Conservation (phyloP, 768 basidiomycete species). For the Suillus variegatus region DNA sequence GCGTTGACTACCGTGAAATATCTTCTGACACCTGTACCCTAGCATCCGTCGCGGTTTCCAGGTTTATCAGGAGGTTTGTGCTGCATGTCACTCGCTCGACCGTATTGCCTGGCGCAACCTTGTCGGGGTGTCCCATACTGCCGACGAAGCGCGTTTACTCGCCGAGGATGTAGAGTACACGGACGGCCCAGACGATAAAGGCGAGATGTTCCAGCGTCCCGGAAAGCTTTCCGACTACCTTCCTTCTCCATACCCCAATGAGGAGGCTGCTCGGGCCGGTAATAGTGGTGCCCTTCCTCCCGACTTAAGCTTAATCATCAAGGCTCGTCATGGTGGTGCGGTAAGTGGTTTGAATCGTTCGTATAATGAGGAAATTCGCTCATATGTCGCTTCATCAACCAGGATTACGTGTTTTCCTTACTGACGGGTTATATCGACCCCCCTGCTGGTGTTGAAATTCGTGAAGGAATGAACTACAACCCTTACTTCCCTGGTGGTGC, state of each 20-base stretch:
- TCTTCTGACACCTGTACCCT: conserved; percentile 12
- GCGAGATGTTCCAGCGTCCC: conserved; percentile 98
- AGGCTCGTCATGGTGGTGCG: conserved; percentile 95
- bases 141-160: conserved; percentile 83
- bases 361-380: conserved; percentile 7
- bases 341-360: conserved; percentile 49
- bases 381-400: conserved; percentile 5
- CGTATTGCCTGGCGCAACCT: conserved; percentile 99
- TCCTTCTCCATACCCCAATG: conserved; percentile 94
- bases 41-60: conserved; percentile 96
- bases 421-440: conserved; percentile 97
- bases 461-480: conserved; percentile 99
- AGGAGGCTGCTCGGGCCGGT: conserved; percentile 92
- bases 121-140: conserved; percentile 97
- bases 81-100: conserved; percentile 98
- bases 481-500: conserved; percentile 99
- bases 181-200: conserved; percentile 92
- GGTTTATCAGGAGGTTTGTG: conserved; percentile 99
- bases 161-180: conserved; percentile 97
- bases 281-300: conserved; percentile 97
- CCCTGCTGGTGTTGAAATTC: conserved; percentile 91
- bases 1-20: conserved; percentile 13
- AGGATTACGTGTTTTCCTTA: conserved; percentile 98
- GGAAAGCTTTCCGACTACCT: conserved; percentile 98
- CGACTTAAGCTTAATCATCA: conserved; percentile 95